A percentile compares a stretch with the other conserved stretches of the same genome.
Conservation (phyloP, 176 grass and related monocot species). For the Canna indica region DNA sequence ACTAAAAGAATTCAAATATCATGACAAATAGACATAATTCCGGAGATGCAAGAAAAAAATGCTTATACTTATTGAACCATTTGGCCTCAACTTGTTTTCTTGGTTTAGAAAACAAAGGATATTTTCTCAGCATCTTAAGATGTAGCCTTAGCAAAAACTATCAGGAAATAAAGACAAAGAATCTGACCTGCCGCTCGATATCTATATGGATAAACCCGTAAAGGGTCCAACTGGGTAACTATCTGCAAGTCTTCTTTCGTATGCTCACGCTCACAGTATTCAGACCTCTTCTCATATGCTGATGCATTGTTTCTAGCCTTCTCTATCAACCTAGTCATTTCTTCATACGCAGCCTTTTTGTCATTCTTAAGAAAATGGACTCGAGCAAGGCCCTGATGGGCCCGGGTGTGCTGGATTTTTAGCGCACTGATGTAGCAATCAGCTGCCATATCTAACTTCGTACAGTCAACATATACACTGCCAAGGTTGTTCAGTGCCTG, state of each 20-base stretch:
- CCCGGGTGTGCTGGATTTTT: constrained; percentile 93
- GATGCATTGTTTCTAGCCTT: constrained; percentile 93
- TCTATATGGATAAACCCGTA: constrained; percentile 92
- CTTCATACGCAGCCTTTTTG: constrained; percentile 61
- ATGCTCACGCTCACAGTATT: constrained; percentile 81
- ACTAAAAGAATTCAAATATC: too few relatives aligned
- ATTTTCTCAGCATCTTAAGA: neutral
- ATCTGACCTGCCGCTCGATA: constrained; percentile 87
- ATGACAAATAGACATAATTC: neutral
- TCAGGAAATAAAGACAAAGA: neutral
- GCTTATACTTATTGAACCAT: neutral
- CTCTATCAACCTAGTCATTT: constrained; percentile 98
- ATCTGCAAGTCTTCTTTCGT: constrained; percentile 77
- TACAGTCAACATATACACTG: constrained; percentile 94
- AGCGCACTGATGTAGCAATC: constrained; percentile 87
- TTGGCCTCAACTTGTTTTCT: neutral
- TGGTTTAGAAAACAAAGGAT: neutral
- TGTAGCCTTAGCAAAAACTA: neutral
- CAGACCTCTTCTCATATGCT: constrained; percentile 95
- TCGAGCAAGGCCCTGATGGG: constrained; percentile 88
- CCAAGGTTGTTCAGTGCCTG: constrained; percentile 97
- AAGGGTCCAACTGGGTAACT: constrained; percentile 88
- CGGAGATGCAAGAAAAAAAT: neutral
- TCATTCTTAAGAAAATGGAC: constrained; percentile 84
- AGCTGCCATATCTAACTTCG: constrained; percentile 83